Evolutionary conservation across 1,284 basidiomycete genomes (phyloP), one percentile per base, ranked within the genome.

Genomic region (Cryptococcus amylolentus): DNA sequence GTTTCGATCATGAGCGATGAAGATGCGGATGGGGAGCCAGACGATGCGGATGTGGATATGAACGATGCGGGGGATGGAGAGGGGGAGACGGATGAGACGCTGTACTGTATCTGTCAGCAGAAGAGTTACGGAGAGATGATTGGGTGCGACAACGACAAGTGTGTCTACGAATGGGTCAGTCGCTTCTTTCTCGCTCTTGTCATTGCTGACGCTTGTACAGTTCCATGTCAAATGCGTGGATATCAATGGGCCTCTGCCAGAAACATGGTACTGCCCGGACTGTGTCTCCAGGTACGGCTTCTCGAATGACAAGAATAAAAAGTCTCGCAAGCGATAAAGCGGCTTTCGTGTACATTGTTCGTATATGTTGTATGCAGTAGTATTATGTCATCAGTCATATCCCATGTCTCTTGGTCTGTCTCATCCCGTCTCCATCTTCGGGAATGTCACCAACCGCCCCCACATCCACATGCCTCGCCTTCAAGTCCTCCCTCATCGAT

Each of bases 81-180:
- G 27, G 66, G 56, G 1, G 76, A 71, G 38, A 66, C 62, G 8
- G 77, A 78, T 55, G 70, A 77, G 63, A 84, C 81, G 64, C 81
- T 84, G n/a, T 98, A 98, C 76, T 98, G 93, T 82, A 84, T 59
- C 49, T 98, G 94, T 76, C 83, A 90, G 64, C 82, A 87, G 16
- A 82, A 86, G 56, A 91, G 89, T 49, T 71, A 68, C 55, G 72
- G 94, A 31, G 89, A 95, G 78, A 98, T 98, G 95, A 93, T 98
- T 68, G 95, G 86, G 3, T 98, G 95, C 74, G 95, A 98, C 76
- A 88, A 88, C 66, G 80, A 82, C n/a, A 83, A 84, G 47, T 98
- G 95, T 77, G 86, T 88, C 69, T 81, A 83, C 55, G 94, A 98
- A 87, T 98, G 95, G 95, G 92, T 95, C 69, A 73, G 89, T 85